Evolutionary conservation across 768 basidiomycete species (phyloP), one percentile per base, ranked within the genome.

Genomic region (Russula sp.): DNA sequence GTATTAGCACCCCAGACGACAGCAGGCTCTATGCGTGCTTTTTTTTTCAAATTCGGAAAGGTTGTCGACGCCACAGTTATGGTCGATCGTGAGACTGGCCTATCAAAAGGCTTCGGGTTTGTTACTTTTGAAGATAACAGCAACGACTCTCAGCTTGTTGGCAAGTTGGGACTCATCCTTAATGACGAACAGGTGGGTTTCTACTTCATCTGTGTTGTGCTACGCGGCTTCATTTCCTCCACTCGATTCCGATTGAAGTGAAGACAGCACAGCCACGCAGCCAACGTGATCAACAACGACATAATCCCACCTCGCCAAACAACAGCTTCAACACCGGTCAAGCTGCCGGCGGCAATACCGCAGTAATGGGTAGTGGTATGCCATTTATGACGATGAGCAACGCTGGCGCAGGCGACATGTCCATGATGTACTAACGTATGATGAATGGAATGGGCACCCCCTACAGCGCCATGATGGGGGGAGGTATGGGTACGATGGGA

Each of bases 61-160:
- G 94, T 99, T 66, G 89, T 97, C 70, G 96, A 99, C 73, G 94
- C 96, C 50, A 98, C 96, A 1, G 94, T 99, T 68, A 99, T 98
- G 97, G 81, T 97, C 68, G 97, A 99, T 75, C 88, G 94, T 48
- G 94, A 98, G 74, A 94, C 94, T 4, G 89, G 91, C 32, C 77
- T 94, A 54, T 94, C 91, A 76, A 97, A 98, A 74, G 97, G 97
- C 13, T 99, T 99, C 68, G 97, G 95, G 0, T 99, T 99, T 72
- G 92, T 98, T 11, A 96, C 94, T 0, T 96, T 98, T 71, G 90
- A 94, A 72, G 89, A 92, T 65, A 88, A 87, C n/a, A 85, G 89
- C 68, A 91, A 95, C 22, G 88, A 93, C 64, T 87, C 88, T 42
- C 89, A 94, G 72, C 84, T 99, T 53, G 89, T 90, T 56, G 91